These are phyloP conservation scores for Epithemia pelagica DNA, from an alignment of 108 stramenopile genomes.

Conservation along the genomic window DNA sequence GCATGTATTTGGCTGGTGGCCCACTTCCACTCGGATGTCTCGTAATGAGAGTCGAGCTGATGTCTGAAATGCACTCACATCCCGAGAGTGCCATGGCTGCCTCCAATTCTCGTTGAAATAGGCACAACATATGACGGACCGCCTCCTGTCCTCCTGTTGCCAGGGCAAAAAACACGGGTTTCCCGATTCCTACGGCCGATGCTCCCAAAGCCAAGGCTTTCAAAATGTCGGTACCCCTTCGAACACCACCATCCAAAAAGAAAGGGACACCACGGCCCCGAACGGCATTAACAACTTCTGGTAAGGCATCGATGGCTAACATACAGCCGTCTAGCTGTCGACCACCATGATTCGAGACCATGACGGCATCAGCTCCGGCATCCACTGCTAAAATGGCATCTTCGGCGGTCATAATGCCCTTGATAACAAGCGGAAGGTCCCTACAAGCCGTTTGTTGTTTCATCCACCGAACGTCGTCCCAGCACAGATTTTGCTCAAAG, in stretches of 20 bases:
- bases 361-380: conserved; percentile 82
- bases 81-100: conserved; percentile 80
- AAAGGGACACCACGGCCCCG: conserved; percentile 59
- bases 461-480: conserved; percentile 87
- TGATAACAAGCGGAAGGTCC: conserved; percentile 70
- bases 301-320: conserved; percentile 81
- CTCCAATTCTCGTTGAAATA: conserved; percentile 65
- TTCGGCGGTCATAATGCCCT: conserved; percentile 92
- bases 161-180: conserved; percentile 87
- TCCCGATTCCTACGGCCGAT: conserved; percentile 87
- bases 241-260: conserved; percentile 84
- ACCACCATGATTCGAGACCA: conserved; percentile 94
- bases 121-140: conserved; percentile 43
- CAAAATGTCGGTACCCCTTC: conserved; percentile 84
- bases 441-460: conserved; percentile 18
- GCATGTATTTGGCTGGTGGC: not conserved
- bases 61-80: conserved; percentile 34
- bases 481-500: conserved; percentile 68
- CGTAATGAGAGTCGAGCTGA: conserved; percentile 27
- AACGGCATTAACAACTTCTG: conserved; percentile 73
- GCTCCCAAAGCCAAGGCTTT: conserved; percentile 88
- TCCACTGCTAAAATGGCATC: conserved; percentile 80
- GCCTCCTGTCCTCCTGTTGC: conserved; percentile 69
- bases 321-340: conserved; percentile 84
- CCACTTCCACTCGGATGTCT: conserved; percentile 16